Evolutionary conservation across 2,329 filamentous ascomycete genomes (phyloP).

Genomic region (Blastomyces emzantsi): DNA sequence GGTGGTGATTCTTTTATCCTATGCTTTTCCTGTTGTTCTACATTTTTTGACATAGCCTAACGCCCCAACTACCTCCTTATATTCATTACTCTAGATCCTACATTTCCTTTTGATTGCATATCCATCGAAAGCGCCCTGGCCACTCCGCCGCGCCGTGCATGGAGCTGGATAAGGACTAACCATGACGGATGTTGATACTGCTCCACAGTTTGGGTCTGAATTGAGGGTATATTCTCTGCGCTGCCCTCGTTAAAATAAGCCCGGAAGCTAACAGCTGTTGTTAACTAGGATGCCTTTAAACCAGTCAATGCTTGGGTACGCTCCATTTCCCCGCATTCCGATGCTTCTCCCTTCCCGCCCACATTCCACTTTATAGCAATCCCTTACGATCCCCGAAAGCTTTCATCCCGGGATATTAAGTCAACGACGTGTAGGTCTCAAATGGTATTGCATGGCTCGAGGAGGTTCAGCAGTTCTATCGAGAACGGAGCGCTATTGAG

Average conservation of each 20-base stretch:
- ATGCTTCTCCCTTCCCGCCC: slow-evolving; percentile 10
- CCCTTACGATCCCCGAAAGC: background rate
- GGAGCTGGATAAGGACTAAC: slow-evolving; percentile 4
- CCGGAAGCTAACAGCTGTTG: slow-evolving; percentile 13
- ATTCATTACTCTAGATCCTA: background rate
- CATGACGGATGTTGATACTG: slow-evolving; percentile 78
- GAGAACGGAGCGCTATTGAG: slow-evolving; percentile 86
- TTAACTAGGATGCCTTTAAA: slow-evolving; percentile 85
- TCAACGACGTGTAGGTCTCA: slow-evolving; percentile 46
- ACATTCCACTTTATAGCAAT: slow-evolving; percentile 12
- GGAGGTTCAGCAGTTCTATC: slow-evolving; percentile 95
- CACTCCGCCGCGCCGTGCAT: background rate
- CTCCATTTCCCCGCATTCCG: slow-evolving; percentile 18
- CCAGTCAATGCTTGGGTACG: slow-evolving; percentile 79
- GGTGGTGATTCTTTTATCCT: background rate
- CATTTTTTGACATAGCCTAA: background rate
- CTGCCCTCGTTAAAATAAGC: background rate
- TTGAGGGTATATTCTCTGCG: slow-evolving; percentile 55
- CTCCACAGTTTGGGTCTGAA: slow-evolving; percentile 84
- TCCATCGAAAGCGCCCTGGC: background rate
- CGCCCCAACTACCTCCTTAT: background rate
- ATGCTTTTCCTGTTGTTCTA: background rate
- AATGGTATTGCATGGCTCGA: slow-evolving; percentile 91
- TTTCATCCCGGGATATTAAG: slow-evolving; percentile 5
- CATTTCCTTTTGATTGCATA: background rate